These are phyloP conservation scores for Exophiala sp. DNA, from an alignment of 2,329 filamentous ascomycete species.

Conservation along the genomic window DNA sequence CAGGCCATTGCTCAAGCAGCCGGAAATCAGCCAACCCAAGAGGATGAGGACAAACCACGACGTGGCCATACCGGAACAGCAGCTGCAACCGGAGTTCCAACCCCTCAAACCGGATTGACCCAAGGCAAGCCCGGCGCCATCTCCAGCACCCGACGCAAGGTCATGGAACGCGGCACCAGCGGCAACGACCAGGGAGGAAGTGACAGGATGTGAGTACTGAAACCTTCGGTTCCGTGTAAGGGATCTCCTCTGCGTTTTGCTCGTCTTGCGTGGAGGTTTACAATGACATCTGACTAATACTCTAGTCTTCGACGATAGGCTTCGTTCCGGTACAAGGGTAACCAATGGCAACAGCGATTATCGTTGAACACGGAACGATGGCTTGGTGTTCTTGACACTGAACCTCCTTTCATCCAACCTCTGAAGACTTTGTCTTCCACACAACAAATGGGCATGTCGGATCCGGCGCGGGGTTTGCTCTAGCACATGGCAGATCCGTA, in stretches of 20 bases:
- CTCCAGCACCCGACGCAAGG: conserved; percentile 75
- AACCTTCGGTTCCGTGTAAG: conserved; percentile 77
- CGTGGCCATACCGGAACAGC: conserved; percentile 57
- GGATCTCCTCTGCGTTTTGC: conserved; percentile 83
- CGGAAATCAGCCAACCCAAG: conserved; percentile 60
- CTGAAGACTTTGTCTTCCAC: conserved; percentile 18
- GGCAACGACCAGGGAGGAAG: conserved; percentile 66
- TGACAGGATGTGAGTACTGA: conserved; percentile 94
- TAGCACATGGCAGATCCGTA: conserved; percentile 32
- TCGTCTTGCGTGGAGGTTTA: conserved; percentile 71
- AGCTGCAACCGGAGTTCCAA: conserved; percentile 61
- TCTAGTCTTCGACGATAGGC: conserved; percentile 81
- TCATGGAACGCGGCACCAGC: conserved; percentile 64
- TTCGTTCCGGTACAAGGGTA: conserved; percentile 77
- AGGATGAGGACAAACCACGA: conserved; percentile 73
- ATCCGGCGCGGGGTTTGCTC: conserved; percentile 31
- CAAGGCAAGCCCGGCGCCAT: conserved; percentile 69
- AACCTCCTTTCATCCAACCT: conserved; percentile 19
- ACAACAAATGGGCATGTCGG: conserved; percentile 29
- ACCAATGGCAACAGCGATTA: conserved; percentile 48
- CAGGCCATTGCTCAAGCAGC: conserved; percentile 86
- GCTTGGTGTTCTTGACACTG: conserved; percentile 31
- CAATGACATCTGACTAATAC: conserved; percentile 75
- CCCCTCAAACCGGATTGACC: conserved; percentile 51
- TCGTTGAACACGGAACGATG: conserved; percentile 52